Evolutionary conservation across 495 filamentous ascomycete species (phyloP), one percentile per base, ranked within the genome.

Genomic region (Polyplosphaeria fusca): DNA sequence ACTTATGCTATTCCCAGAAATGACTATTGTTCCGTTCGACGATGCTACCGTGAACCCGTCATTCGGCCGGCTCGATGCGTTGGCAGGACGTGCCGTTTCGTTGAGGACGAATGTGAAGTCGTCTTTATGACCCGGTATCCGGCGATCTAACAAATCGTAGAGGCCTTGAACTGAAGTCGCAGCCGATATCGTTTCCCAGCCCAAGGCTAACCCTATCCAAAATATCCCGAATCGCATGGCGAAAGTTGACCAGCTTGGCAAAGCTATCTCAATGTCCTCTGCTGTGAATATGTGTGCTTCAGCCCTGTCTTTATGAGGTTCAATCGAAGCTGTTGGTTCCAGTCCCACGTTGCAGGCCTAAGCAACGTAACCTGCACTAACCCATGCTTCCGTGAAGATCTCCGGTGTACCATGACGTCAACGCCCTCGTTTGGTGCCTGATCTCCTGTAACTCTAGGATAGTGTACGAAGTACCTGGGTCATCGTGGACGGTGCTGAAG

Each of bases 1-100:
- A 55, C 73, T 77, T 4, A 74, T 50, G 0, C 74, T 68, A 28
- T 70, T 77, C 0, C 77, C 77, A 44, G 72, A 52, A n/a, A 81
- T 70, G 1, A 68, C 53, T 32, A 81, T 70, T 14, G 67, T 75
- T 23, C 74, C 73, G 60, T 75, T 66, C 0, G 44, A 59, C 23
- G 63, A 75, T 1, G 67, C 71, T 1, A 80, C 72, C 1, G 55
- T 60, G 55, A 75, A 81, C 24, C 68, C 55, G 59, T 81, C 78
- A 57, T 75, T 74, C 9, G 47, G 48, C 0, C 48, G 50, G 11
- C 60, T 47, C 1, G 57, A 28, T 18, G 48, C 44, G 14, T 55
- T 62, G 5, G 55, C 26, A 3, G 20, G 45, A 37, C 37, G 12
- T 1, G 24, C 22, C 18, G 9, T 30, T 3, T 56, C 9, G 22